Conservation (phyloP, 1,284 basidiomycete genomes). For the Leccinum fuscescens region DNA sequence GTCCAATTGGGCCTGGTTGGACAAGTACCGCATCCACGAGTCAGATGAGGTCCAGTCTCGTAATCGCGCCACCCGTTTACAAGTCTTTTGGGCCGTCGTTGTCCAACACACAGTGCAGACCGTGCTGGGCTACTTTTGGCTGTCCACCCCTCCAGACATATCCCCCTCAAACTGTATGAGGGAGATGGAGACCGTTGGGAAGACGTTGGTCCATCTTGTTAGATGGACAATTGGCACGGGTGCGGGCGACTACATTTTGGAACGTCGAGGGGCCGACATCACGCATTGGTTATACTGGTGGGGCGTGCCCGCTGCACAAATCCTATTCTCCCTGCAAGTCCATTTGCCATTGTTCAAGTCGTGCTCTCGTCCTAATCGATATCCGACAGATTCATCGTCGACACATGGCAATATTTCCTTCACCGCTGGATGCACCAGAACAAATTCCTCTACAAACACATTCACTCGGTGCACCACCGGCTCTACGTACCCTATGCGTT, state of each 20-base stretch:
- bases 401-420: slow-evolving; percentile 98
- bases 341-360: neutral
- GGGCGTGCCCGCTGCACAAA: slow-evolving; percentile 78
- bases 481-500: slow-evolving; percentile 98
- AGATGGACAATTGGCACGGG: slow-evolving; percentile 41
- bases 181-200: slow-evolving; percentile 45
- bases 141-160: slow-evolving; percentile 49
- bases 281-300: slow-evolving; percentile 91
- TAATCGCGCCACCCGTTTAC: slow-evolving; percentile 71
- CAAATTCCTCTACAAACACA: slow-evolving; percentile 86
- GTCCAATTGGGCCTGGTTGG: slow-evolving; percentile 74
- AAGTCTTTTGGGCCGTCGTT: slow-evolving; percentile 80
- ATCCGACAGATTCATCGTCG: slow-evolving; percentile 78
- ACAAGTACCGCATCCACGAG: slow-evolving; percentile 87
- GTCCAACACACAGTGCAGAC: slow-evolving; percentile 89
- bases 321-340: slow-evolving; percentile 85
- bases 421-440: slow-evolving; percentile 92
- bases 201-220: slow-evolving; percentile 43
- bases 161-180: slow-evolving; percentile 42
- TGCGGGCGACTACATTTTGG: slow-evolving; percentile 32
- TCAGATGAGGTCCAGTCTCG: slow-evolving; percentile 74
- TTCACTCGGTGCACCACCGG: slow-evolving; percentile 95
- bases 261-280: slow-evolving; percentile 48
- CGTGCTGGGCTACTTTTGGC: slow-evolving; percentile 64
- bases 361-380: slow-evolving; percentile 2